A percentile compares a stretch with the other conserved stretches of the same genome.
Evolutionary conservation across 768 basidiomycete genomes (phyloP).

Genomic region (Favolaschia claudopus): DNA sequence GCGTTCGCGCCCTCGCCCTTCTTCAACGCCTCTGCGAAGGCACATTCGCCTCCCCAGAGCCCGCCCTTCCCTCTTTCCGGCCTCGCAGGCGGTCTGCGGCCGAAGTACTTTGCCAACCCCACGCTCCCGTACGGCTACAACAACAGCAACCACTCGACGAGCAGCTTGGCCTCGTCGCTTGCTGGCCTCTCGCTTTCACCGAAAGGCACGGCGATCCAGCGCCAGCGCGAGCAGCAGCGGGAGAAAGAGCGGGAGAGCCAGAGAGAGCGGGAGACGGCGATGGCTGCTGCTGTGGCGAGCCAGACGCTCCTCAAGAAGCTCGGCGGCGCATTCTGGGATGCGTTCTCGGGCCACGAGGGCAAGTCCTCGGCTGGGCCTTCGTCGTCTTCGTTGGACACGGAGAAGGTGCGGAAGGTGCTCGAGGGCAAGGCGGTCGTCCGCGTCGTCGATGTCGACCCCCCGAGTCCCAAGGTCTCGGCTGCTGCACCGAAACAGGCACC

Average conservation of each 20-base stretch:
- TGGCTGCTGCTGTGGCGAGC: constrained; percentile 77
- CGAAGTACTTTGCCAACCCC: constrained; percentile 44
- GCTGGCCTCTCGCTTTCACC: constrained; percentile 46
- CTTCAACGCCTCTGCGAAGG: constrained; percentile 4
- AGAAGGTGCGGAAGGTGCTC: constrained; percentile 82
- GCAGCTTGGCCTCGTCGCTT: constrained; percentile 16
- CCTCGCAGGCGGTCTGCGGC: constrained; percentile 51
- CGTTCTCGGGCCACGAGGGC: constrained; percentile 67
- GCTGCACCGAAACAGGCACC: not conserved
- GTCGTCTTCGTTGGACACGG: constrained; percentile 60
- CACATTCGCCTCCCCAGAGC: constrained; percentile 34
- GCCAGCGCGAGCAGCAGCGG: constrained; percentile 26
- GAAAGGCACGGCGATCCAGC: constrained; percentile 45
- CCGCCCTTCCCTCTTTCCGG: constrained; percentile 40
- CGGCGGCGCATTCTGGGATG: constrained; percentile 86
- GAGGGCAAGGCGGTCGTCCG: constrained; percentile 84
- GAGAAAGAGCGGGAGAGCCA: constrained; percentile 38
- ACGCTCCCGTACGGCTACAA: constrained; percentile 32
- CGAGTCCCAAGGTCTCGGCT: not conserved
- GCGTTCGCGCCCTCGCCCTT: constrained; percentile 10
- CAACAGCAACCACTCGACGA: constrained; percentile 47
- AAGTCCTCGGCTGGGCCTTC: constrained; percentile 35
- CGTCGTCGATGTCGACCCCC: constrained; percentile 76
- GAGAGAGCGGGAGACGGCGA: constrained; percentile 54
- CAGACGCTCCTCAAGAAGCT: constrained; percentile 79